These are phyloP conservation scores for Spinacia oleracea DNA, from an alignment of 179 eudicot species.

Conservation along the genomic window DNA sequence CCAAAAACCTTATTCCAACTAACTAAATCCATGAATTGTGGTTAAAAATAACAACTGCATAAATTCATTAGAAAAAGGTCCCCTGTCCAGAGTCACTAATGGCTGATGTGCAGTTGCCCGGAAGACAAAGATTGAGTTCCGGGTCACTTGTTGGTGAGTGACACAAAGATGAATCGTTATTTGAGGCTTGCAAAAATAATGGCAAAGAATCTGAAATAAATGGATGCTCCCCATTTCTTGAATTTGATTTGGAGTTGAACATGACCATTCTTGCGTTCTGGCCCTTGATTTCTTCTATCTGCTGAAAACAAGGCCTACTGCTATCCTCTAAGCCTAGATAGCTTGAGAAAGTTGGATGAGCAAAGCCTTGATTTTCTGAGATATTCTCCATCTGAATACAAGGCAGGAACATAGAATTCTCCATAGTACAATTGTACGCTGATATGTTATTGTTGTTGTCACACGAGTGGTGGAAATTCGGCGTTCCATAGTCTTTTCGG, in stretches of 20 bases:
- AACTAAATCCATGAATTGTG: not conserved
- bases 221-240: not conserved
- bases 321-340: not conserved
- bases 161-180: slow-evolving; percentile 6
- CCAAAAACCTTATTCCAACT: not conserved
- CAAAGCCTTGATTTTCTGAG: slow-evolving; percentile 3
- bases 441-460: not conserved
- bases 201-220: not conserved
- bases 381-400: slow-evolving; percentile 7
- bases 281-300: not conserved
- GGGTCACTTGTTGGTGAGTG: slow-evolving; percentile 3
- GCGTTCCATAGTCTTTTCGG: not conserved
- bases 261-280: slow-evolving; percentile 4
- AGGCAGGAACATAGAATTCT: slow-evolving; percentile 9
- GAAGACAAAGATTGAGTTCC: slow-evolving; percentile 9
- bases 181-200: slow-evolving; percentile 2
- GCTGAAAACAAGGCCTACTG: slow-evolving; percentile 5
- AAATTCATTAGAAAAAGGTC: slow-evolving; percentile 12
- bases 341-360: slow-evolving; percentile 11
- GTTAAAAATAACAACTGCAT: not conserved
- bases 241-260: slow-evolving; percentile 8
- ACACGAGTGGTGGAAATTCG: not conserved
- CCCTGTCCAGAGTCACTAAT: slow-evolving; percentile 14
- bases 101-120: slow-evolving; percentile 5
- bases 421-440: not conserved